These are phyloP conservation scores for Margaritispora aquatica DNA, from an alignment of 495 filamentous ascomycete genomes.

Conservation along the genomic window DNA sequence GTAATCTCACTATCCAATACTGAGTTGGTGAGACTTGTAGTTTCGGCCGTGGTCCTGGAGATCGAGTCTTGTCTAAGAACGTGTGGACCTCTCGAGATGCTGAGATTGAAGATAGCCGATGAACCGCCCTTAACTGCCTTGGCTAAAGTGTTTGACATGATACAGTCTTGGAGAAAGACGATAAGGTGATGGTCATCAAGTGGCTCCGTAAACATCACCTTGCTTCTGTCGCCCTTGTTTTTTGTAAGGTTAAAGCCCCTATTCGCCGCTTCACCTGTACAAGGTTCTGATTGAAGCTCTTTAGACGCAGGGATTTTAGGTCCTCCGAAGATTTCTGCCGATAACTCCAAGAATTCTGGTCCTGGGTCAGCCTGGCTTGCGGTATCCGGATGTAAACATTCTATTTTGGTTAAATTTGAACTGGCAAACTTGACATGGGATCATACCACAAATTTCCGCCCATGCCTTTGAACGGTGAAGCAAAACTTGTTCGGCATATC, in stretches of 20 bases:
- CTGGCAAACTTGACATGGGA: background rate
- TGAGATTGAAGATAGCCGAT: background rate
- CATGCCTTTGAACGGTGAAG: background rate
- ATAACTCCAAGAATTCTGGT: slow-evolving; percentile 1
- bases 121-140: background rate
- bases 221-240: background rate
- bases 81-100: background rate
- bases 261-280: too few relatives aligned
- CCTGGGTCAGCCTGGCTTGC: background rate
- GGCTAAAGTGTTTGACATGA: background rate
- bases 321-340: slow-evolving; percentile 11
- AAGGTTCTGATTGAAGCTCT: too few relatives aligned
- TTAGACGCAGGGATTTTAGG: background rate
- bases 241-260: background rate
- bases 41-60: background rate
- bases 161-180: background rate
- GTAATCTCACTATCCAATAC: background rate
- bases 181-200: background rate
- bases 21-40: background rate
- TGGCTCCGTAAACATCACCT: background rate
- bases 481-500: background rate
- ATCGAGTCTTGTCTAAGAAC: background rate
- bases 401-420: background rate
- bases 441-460: background rate
- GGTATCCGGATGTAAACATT: background rate